These are phyloP conservation scores for Scorias spongiosa DNA, from an alignment of 2,329 filamentous ascomycete genomes.

Conservation along the genomic window DNA sequence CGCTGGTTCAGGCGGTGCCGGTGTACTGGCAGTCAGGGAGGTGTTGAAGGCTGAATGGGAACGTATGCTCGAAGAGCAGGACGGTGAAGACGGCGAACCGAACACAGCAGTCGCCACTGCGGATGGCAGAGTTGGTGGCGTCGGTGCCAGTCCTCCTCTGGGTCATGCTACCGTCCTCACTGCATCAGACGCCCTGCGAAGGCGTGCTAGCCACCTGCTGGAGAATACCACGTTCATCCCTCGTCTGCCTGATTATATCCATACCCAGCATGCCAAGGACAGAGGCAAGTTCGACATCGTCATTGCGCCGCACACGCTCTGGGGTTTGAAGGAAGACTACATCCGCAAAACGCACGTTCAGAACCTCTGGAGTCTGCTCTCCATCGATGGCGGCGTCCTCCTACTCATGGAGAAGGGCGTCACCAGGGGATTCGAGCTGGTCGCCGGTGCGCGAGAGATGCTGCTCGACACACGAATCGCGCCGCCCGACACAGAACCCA, in stretches of 20 bases:
- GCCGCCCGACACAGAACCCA: conserved; percentile 36
- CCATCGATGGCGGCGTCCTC: conserved; percentile 70
- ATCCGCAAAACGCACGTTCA: conserved; percentile 65
- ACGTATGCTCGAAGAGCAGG: conserved; percentile 35
- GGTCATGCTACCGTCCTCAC: conserved; percentile 71
- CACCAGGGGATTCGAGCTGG: conserved; percentile 78
- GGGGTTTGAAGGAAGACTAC: conserved; percentile 60
- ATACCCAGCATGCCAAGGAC: conserved; percentile 28
- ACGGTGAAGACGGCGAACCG: conserved; percentile 6
- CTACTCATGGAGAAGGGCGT: conserved; percentile 84
- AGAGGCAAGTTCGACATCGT: conserved; percentile 66
- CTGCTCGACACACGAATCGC: conserved; percentile 62
- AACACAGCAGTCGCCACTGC: conserved; percentile 15
- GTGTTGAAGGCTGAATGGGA: conserved; percentile 72
- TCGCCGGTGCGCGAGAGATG: conserved; percentile 69
- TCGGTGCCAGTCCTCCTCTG: conserved; percentile 32
- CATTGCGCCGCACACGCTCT: conserved; percentile 71
- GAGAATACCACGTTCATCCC: conserved; percentile 87
- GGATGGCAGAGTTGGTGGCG: conserved; percentile 23
- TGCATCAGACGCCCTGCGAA: conserved; percentile 57
- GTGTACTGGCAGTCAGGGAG: conserved; percentile 60
- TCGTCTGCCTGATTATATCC: conserved; percentile 71
- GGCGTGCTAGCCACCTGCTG: conserved; percentile 60
- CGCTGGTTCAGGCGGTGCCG: conserved; percentile 58
- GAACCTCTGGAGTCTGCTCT: conserved; percentile 78